Evolutionary conservation across 495 filamentous ascomycete genomes (phyloP).

Genomic region (Hyaloscypha finlandica): DNA sequence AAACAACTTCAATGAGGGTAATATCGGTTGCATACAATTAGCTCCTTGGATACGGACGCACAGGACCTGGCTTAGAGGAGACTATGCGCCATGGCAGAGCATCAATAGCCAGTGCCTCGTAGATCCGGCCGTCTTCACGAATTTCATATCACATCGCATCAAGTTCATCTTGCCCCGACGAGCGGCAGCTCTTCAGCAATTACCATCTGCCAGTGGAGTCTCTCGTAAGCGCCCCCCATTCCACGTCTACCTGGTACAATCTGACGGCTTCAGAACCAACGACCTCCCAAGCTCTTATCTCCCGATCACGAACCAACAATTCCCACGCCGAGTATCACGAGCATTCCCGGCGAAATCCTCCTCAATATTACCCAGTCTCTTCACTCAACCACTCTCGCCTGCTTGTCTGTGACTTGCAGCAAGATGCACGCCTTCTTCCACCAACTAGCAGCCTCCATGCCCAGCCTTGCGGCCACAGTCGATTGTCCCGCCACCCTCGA

Average conservation of each 20-base stretch:
- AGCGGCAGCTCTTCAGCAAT: background rate
- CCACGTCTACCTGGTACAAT: background rate
- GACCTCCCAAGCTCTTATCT: no score
- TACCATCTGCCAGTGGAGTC: background rate
- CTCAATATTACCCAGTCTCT: background rate
- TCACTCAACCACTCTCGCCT: background rate
- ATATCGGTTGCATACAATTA: no score
- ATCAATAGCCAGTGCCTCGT: no score
- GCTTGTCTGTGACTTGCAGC: background rate
- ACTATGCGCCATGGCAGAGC: no score
- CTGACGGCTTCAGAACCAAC: background rate
- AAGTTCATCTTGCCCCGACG: background rate
- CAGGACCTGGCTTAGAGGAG: no score
- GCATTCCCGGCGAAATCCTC: background rate
- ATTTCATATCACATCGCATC: no score
- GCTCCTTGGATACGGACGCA: no score
- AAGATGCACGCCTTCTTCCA: background rate
- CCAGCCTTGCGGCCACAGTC: background rate
- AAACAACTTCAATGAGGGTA: no score
- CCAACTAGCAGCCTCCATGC: background rate
- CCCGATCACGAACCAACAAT: background rate
- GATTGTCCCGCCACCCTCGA: no score
- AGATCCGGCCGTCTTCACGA: no score
- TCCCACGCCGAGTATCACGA: background rate
- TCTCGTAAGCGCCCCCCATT: background rate